phyloP scores from a whole-genome alignment of 495 filamentous ascomycete species.

The Rhizodiscina lignyota region DNA sequence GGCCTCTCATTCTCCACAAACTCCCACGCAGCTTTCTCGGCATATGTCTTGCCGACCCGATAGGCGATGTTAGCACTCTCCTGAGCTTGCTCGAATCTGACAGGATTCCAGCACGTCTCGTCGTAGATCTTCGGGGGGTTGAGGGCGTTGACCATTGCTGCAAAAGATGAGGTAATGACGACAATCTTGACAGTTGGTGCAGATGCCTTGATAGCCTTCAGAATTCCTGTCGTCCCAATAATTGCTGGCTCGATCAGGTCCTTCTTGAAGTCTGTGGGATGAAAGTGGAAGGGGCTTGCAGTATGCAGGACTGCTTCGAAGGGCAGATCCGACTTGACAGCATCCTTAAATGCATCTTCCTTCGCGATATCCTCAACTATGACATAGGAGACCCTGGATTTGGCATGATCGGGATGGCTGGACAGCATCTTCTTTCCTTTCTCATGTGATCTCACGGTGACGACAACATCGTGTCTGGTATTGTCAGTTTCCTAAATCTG shows the following conservation, averaged over 20 bases:
- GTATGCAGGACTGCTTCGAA: conserved; percentile 83
- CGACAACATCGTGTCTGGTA: too few species aligned
- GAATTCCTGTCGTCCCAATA: conserved; percentile 65
- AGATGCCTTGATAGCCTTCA: conserved; percentile 55
- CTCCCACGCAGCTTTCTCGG: conserved; percentile 64
- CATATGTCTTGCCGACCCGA: conserved; percentile 28
- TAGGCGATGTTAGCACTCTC: conserved; percentile 44
- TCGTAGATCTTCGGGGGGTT: conserved; percentile 41
- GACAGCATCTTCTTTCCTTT: conserved; percentile 62
- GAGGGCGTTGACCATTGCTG: conserved; percentile 43
- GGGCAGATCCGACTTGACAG: conserved; percentile 53
- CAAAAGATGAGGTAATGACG: conserved; percentile 80
- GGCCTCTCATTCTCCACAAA: conserved; percentile 67
- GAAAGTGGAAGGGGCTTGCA: conserved; percentile 68
- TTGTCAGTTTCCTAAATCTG: too few species aligned
- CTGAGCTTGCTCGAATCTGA: conserved; percentile 51
- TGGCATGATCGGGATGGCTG: conserved; percentile 40
- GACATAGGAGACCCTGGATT: conserved; percentile 51
- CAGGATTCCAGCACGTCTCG: conserved; percentile 72
- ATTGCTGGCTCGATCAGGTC: conserved; percentile 75
- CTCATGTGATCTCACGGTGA: conserved; percentile 62
- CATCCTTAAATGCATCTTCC: conserved; percentile 62
- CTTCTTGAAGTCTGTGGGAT: conserved; percentile 47
- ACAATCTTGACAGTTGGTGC: conserved; percentile 69
- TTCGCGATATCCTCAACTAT: conserved; percentile 74